Evolutionary conservation across 257 asterid species (phyloP).

Genomic region (Solanum raphanifolium): DNA sequence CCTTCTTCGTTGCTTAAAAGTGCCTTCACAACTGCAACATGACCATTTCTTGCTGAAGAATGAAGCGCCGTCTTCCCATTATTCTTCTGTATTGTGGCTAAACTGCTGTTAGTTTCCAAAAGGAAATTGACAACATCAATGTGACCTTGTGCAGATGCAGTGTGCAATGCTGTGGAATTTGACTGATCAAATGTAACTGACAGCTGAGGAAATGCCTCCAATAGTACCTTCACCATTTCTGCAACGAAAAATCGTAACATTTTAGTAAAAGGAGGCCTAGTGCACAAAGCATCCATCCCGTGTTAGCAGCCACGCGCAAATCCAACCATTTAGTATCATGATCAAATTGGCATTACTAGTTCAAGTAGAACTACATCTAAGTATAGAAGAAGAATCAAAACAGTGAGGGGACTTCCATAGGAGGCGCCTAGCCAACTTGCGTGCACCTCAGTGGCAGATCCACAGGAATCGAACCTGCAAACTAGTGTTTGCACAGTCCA

Average conservation of each 20-base stretch:
- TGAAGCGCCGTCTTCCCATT: conserved; percentile 70
- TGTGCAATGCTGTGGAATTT: conserved; percentile 57
- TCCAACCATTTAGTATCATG: not conserved
- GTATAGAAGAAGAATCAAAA: not conserved
- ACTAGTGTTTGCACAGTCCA: no score
- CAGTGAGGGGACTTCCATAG: not conserved
- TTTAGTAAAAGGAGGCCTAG: not conserved
- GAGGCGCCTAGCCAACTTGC: not conserved
- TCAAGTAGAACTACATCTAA: not conserved
- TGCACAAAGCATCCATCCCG: not conserved
- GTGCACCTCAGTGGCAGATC: not conserved
- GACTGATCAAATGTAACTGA: conserved; percentile 60
- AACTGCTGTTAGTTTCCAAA: conserved; percentile 43
- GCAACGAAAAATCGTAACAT: conserved; percentile 1
- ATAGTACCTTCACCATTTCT: conserved; percentile 47
- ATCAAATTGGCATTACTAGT: not conserved
- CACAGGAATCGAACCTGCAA: no score
- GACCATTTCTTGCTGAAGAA: conserved; percentile 68
- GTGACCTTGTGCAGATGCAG: conserved; percentile 74
- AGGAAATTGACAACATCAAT: conserved; percentile 46
- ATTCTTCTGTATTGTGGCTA: conserved; percentile 59
- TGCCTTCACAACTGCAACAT: conserved; percentile 51
- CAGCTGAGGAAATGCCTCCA: conserved; percentile 58
- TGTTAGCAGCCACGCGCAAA: not conserved
- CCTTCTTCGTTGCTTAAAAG: conserved; percentile 49